Base-by-base conservation (phyloP, 768 basidiomycete species). In the Xerocomus brunneocitrinus region DNA sequence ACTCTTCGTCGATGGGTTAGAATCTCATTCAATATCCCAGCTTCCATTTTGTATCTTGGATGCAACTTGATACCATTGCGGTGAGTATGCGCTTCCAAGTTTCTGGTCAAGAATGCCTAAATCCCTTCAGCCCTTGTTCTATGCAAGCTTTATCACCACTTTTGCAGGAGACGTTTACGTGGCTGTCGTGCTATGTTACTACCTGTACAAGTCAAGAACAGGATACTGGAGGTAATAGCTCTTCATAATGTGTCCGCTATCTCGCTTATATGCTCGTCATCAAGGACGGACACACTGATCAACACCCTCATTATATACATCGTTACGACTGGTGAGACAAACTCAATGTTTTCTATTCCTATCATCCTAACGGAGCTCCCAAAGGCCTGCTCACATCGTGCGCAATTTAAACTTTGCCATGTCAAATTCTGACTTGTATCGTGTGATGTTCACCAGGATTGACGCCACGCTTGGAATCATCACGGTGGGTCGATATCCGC, bases 101-200 rank as follows among this genome's bases (percentile, higher is more conserved):
- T n/a, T n/a, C 13, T 28, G 14, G 5, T 44, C 28, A 28, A 4
- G 27, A n/a, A 27, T n/a, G 14, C 28, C 28, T 44, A 30, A 30
- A 28, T n/a, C 8, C 5, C 13, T 13, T 34, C 49, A 85, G 83
- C 64, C 60, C 28, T 61, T 79, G 34, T 70, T 85, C 57, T 83
- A 81, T 57, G 59, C 77, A 45, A 76, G 76, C 55, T 83, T 84
- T 57, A 76, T 73, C 5, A 64, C 76, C 1, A 74, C 76, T 0
- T 74, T 80, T n/a, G 60, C 70, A 9, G 77, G 77, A 16, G 83
- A 85, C 59, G 57, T 79, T 9, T 75, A 76, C 35, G 74, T 85
- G 24, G 75, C 82, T 2, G 46, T 76, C 35, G 70, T 75, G 5
- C 68, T 85, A 22, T 78, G 75, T 56, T 80, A 72, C 63, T 70